A percentile compares a stretch with the other conserved stretches of the same genome.
Conservation (phyloP, 2,329 filamentous ascomycete species). For the Alternaria metachromatica region DNA sequence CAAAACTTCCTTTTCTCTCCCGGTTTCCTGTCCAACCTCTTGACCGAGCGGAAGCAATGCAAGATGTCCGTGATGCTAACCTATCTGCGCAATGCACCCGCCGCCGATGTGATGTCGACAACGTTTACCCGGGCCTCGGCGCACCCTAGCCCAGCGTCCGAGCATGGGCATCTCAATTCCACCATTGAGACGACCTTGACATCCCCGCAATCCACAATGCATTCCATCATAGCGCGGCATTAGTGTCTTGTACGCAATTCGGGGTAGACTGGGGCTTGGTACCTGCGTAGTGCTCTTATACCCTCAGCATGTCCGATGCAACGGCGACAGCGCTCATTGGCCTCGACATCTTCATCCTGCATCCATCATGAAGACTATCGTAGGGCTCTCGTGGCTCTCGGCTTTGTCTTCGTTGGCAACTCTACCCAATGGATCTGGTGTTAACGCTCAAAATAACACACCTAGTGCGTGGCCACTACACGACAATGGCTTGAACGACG, state of each 20-base stretch:
- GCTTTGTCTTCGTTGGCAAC: conserved; percentile 24
- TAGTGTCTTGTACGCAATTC: conserved; percentile 24
- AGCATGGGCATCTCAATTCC: conserved; percentile 14
- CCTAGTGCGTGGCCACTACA: conserved; percentile 55
- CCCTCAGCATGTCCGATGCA: conserved; percentile 16
- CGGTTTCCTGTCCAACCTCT: conserved; percentile 2
- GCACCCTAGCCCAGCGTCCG: conserved; percentile 7
- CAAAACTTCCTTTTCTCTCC: neutral
- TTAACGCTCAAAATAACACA: conserved; percentile 32
- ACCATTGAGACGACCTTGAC: conserved; percentile 12
- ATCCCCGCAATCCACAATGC: conserved; percentile 12
- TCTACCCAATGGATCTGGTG: conserved; percentile 15
- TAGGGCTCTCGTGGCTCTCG: conserved; percentile 33
- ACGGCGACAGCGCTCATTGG: conserved; percentile 22
- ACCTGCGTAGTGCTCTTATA: conserved; percentile 17
- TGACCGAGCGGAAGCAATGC: neutral
- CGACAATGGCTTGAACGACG: conserved; percentile 55
- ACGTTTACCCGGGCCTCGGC: conserved; percentile 16
- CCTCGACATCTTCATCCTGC: conserved; percentile 17
- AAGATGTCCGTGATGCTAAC: conserved; percentile 6
- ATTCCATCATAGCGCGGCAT: conserved; percentile 8
- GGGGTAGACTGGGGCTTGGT: conserved; percentile 11
- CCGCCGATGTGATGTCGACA: conserved; percentile 1
- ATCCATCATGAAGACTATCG: conserved; percentile 28
- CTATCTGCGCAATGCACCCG: conserved; percentile 12